Evolutionary conservation across 176 grass and related monocot genomes (phyloP).

Genomic region (Avena eriantha): DNA sequence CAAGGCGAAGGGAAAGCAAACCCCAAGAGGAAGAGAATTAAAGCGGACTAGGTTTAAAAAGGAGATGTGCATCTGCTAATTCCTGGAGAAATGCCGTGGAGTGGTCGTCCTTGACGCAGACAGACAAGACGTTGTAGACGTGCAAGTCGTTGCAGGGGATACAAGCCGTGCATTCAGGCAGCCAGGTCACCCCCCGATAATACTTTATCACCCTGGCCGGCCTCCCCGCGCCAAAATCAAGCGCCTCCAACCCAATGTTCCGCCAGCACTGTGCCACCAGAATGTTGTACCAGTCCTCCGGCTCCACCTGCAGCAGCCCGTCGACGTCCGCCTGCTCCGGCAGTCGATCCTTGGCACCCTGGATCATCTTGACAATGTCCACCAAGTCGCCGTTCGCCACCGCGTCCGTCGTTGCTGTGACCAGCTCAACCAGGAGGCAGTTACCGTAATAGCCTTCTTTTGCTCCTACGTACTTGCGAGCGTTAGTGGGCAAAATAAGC

Average conservation of each 20-base stretch:
- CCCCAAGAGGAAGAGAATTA: too few species aligned
- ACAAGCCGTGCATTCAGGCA: too few species aligned
- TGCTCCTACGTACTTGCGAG: background rate
- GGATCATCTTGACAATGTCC: background rate
- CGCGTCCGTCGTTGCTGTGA: background rate
- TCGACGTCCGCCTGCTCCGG: background rate
- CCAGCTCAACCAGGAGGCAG: background rate
- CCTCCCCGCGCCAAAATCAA: background rate
- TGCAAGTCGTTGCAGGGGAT: too few species aligned
- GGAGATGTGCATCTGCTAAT: too few species aligned
- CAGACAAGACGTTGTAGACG: too few species aligned
- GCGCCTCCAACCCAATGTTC: background rate
- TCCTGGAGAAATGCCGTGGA: too few species aligned
- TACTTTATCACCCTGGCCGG: too few species aligned
- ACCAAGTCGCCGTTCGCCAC: background rate
- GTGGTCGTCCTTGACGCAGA: too few species aligned
- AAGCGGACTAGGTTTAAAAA: too few species aligned
- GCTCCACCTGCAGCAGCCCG: too few species aligned
- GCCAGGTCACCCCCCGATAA: too few species aligned
- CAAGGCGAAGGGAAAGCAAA: too few species aligned
- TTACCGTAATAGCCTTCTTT: slow-evolving; percentile 36
- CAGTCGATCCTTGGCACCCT: background rate
- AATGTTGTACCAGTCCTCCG: background rate
- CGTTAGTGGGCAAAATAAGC: background rate
- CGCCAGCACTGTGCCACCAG: background rate